Conservation (phyloP, 2,329 filamentous ascomycete genomes). For the Scedosporium apiospermum region DNA sequence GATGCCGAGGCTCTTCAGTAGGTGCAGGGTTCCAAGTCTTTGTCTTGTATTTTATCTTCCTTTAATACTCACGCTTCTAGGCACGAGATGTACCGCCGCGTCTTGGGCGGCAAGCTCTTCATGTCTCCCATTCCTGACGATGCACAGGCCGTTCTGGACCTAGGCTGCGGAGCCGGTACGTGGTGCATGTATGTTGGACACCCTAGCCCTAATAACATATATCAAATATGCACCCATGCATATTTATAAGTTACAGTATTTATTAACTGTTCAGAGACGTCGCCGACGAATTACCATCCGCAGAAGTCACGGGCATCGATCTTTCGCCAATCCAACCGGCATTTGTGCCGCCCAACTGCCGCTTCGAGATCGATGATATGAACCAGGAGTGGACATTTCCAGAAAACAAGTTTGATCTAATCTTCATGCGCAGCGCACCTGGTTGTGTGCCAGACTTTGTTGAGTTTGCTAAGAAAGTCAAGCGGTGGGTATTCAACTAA, state of each 20-base stretch:
- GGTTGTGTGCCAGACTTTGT: conserved; percentile 41
- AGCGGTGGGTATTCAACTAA: no score
- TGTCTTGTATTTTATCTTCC: neutral
- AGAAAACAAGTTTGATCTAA: conserved; percentile 42
- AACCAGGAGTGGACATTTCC: conserved; percentile 39
- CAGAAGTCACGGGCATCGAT: conserved; percentile 41
- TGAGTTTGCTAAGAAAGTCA: no score
- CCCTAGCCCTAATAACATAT: neutral
- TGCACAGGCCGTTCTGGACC: conserved; percentile 24
- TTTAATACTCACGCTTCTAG: neutral
- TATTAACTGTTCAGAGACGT: conserved; percentile 9
- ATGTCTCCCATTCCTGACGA: conserved; percentile 30
- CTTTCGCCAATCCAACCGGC: conserved; percentile 48
- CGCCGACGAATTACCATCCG: conserved; percentile 32
- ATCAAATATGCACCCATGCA: no score
- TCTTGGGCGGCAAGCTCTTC: conserved; percentile 33
- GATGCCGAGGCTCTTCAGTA: neutral
- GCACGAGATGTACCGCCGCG: conserved; percentile 40
- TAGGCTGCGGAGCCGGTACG: conserved; percentile 26
- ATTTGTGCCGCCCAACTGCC: conserved; percentile 52
- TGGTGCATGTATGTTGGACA: conserved; percentile 21
- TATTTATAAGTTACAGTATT: neutral
- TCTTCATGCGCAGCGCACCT: conserved; percentile 45
- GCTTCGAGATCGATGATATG: conserved; percentile 56
- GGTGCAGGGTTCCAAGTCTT: neutral